Conservation (phyloP, 2,329 filamentous ascomycete genomes). For the Penicillium sp. region DNA sequence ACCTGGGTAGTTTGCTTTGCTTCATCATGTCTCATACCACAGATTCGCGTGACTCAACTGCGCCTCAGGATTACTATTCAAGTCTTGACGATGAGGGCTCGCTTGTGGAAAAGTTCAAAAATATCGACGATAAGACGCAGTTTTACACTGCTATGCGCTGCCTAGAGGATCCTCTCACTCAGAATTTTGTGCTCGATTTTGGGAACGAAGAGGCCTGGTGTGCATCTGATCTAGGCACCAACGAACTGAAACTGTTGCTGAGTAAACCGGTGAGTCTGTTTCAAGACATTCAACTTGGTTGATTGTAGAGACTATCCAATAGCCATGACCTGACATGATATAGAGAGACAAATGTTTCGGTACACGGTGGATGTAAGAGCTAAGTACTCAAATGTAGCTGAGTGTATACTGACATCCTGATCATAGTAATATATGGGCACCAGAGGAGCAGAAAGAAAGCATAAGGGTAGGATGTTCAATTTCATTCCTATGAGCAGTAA, state of each 20-base stretch:
- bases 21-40: constrained; percentile 15
- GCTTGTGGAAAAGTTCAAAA: constrained; percentile 31
- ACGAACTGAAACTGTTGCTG: constrained; percentile 38
- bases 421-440: constrained; percentile 67
- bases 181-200: constrained; percentile 48
- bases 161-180: constrained; percentile 32
- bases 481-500: background rate
- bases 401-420: constrained; percentile 8
- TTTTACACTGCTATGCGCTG: constrained; percentile 33
- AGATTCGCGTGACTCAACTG: constrained; percentile 9
- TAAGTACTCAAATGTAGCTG: constrained; percentile 1
- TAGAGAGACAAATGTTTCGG: constrained; percentile 51
- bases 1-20: background rate
- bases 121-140: constrained; percentile 40
- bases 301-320: background rate
- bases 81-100: constrained; percentile 23
- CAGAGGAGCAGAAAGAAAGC: constrained; percentile 57
- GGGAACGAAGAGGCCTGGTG: constrained; percentile 45
- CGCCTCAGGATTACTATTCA: constrained; percentile 36
- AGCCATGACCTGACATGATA: background rate
- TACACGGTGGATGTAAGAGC: constrained; percentile 68
- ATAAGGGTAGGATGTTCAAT: constrained; percentile 45
- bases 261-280: constrained; percentile 32
- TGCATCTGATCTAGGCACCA: constrained; percentile 37
- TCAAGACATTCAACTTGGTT: no score